These are phyloP conservation scores for Vigna mungo DNA, from an alignment of 306 rosid species.

Conservation along the genomic window DNA sequence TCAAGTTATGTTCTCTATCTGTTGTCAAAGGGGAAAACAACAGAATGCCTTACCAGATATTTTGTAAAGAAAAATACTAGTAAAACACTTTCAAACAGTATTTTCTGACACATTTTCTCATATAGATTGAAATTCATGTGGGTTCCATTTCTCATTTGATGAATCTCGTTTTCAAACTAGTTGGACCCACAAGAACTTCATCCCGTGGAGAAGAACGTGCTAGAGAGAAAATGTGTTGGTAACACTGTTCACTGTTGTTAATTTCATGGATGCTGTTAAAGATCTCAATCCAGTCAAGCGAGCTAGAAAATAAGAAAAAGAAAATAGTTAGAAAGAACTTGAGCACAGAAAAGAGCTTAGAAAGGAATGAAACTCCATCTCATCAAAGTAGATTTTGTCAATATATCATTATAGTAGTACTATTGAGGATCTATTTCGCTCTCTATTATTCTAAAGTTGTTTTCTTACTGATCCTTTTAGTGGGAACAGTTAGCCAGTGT, in stretches of 20 bases:
- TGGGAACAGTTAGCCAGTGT: constrained; percentile 16
- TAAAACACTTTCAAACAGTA: not conserved
- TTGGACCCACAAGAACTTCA: not conserved
- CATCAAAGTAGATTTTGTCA: constrained; percentile 16
- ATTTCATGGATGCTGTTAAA: constrained; percentile 5
- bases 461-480: not conserved
- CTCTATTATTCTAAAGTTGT: not conserved
- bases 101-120: not conserved
- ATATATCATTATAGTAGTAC: not conserved
- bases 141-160: not conserved
- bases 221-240: not conserved
- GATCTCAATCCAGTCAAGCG: constrained; percentile 8
- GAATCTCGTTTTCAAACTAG: not conserved
- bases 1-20: not conserved
- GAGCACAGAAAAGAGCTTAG: not conserved
- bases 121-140: constrained; percentile 4
- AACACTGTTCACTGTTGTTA: not conserved
- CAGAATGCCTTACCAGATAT: not conserved
- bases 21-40: constrained; percentile 15
- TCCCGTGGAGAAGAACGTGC: not conserved
- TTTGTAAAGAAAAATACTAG: not conserved
- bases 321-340: not conserved
- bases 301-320: constrained; percentile 2
- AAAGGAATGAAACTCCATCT: constrained; percentile 6
- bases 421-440: constrained; percentile 1